Evolutionary conservation across 768 basidiomycete genomes (phyloP).

Genomic region (Clavulina sp.): DNA sequence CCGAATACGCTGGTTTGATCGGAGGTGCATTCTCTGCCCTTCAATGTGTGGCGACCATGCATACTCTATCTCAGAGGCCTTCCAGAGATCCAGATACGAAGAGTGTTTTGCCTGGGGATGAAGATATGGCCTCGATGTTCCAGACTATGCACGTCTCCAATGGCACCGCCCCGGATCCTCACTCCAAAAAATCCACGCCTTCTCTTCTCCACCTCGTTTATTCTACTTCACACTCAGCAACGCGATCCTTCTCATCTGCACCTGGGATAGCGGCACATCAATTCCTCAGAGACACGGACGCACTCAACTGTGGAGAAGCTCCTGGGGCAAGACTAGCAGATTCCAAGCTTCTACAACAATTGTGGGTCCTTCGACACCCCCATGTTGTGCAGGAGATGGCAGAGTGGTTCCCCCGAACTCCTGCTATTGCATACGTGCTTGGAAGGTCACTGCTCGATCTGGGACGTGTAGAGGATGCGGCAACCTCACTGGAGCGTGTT

Average conservation of each 20-base stretch:
- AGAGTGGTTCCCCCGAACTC: slow-evolving; percentile 62
- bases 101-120: slow-evolving; percentile 1
- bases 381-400: slow-evolving; percentile 45
- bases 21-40: slow-evolving; percentile 60
- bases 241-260: not conserved
- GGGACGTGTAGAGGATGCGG: slow-evolving; percentile 57
- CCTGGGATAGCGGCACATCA: slow-evolving; percentile 20
- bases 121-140: slow-evolving; percentile 7
- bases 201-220: slow-evolving; percentile 36
- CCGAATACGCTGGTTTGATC: slow-evolving; percentile 26
- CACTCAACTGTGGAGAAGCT: slow-evolving; percentile 52
- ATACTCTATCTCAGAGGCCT: slow-evolving; percentile 40
- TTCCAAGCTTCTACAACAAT: slow-evolving; percentile 49
- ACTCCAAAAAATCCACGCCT: too few species aligned
- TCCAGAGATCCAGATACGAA: slow-evolving; percentile 22
- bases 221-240: not conserved
- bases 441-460: slow-evolving; percentile 47
- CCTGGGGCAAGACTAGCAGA: slow-evolving; percentile 51
- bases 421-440: slow-evolving; percentile 57
- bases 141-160: not conserved
- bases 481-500: slow-evolving; percentile 50
- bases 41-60: slow-evolving; percentile 58
- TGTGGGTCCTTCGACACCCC: slow-evolving; percentile 46
- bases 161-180: not conserved
- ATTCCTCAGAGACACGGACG: slow-evolving; percentile 47